These are phyloP conservation scores for Groenewaldozyma auringiensis DNA, from an alignment of 1,139 yeast species.

Conservation along the genomic window DNA sequence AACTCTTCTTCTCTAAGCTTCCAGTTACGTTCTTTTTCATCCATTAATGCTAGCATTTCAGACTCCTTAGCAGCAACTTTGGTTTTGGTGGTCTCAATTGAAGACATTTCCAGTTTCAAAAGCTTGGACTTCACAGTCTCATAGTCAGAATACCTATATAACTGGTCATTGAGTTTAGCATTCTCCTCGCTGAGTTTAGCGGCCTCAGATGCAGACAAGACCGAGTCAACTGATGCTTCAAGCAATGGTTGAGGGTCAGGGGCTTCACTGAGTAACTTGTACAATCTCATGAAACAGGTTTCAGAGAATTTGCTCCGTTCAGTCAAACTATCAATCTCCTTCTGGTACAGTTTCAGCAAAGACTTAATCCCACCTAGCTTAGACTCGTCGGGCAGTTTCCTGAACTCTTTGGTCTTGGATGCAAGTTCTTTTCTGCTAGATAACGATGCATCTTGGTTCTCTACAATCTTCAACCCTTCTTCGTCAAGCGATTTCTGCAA, in stretches of 20 bases:
- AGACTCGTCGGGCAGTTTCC: constrained; percentile 56
- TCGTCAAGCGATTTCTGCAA: constrained; percentile 67
- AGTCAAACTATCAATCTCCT: constrained; percentile 78
- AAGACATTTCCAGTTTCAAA: constrained; percentile 41
- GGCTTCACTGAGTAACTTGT: constrained; percentile 73
- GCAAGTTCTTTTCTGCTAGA: constrained; percentile 71
- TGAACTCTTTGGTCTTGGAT: constrained; percentile 71
- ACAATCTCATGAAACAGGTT: constrained; percentile 61
- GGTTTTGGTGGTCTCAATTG: constrained; percentile 25
- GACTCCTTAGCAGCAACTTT: constrained; percentile 32
- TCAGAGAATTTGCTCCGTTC: constrained; percentile 71
- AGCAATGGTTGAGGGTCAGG: constrained; percentile 87
- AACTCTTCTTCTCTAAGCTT: constrained; percentile 43
- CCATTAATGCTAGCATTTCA: constrained; percentile 34
- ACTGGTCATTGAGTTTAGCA: constrained; percentile 48
- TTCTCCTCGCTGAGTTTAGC: constrained; percentile 49
- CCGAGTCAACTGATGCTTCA: constrained; percentile 62
- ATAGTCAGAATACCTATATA: constrained; percentile 67
- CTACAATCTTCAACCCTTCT: constrained; percentile 66
- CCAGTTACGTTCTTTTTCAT: constrained; percentile 36
- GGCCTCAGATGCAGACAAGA: constrained; percentile 50
- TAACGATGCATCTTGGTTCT: constrained; percentile 58
- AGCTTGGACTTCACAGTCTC: constrained; percentile 62
- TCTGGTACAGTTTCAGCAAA: constrained; percentile 73
- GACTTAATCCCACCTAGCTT: constrained; percentile 60